Percentiles rank a stretch among this genome's conserved stretches.
phyloP scores from a whole-genome alignment of 345 rosid species.

The Chamaenerion angustifolium region DNA sequence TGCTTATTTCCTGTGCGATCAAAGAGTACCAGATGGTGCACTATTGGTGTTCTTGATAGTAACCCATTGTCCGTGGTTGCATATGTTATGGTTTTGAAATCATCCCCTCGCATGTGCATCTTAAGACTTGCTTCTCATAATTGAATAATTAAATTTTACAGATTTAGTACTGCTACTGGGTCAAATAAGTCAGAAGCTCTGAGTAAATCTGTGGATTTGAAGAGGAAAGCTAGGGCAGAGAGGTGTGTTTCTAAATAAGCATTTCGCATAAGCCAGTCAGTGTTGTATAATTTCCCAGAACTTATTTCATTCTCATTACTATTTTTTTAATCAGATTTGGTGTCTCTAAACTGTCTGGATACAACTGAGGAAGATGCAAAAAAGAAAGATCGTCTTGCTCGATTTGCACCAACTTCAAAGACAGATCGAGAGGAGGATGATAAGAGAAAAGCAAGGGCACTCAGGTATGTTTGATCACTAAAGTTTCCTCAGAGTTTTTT shows the following conservation, averaged over 20 bases:
- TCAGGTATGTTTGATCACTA: conserved; percentile 53
- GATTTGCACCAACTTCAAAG: conserved; percentile 45
- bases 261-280: too few species aligned
- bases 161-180: conserved; percentile 56
- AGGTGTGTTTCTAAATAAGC: conserved; percentile 27
- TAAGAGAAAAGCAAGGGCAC: conserved; percentile 69
- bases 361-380: conserved; percentile 53
- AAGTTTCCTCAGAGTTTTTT: too few species aligned
- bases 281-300: too few species aligned
- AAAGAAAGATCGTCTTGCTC: conserved; percentile 78
- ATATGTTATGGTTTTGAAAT: background rate
- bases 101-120: background rate
- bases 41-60: too few species aligned
- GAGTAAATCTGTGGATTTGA: conserved; percentile 65
- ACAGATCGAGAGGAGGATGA: conserved; percentile 54
- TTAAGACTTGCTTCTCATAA: background rate
- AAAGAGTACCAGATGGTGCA: too few species aligned
- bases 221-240: too few species aligned
- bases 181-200: conserved; percentile 24
- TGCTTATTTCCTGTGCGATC: too few species aligned
- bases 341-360: conserved; percentile 27
- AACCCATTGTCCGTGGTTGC: too few species aligned
- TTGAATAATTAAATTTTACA: conserved; percentile 9
- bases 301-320: background rate
- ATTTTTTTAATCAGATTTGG: conserved; percentile 43